Evolutionary conservation across 306 rosid genomes (phyloP), one percentile per base, ranked within the genome.

Genomic region (Cyclanthera cordifolia): DNA sequence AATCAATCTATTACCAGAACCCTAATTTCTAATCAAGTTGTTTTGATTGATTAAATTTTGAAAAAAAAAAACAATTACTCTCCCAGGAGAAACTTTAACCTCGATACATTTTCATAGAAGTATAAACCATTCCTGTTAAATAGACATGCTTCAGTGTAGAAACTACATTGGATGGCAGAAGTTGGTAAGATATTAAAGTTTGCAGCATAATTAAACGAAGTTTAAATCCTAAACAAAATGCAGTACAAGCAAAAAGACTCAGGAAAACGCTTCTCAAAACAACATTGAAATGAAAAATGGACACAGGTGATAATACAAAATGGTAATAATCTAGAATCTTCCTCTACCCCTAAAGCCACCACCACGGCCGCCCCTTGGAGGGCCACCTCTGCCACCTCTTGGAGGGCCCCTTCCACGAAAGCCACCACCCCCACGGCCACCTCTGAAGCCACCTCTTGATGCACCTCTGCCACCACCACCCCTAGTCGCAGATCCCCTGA

Each of bases 321-420:
- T 28, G 32, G 37, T 28, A 32, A 23, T 69, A 50, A 11, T 47
- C 58, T 57, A 72, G 13, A 4, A 58, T 79, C 97, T 86, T 19
- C 97, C 99, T 74, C 96, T 83, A 48, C 99, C 99, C 82, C 99
- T 79, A 70, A 90, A 90, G 60, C 95, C 90, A 71, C 93, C 41
- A 52, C 87, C 84, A 7, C 95, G 85, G 27, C 87, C 75, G 32
- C 87, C 85, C 97, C 71, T 9, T 34, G 37, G 5, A 32, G n/a
- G n/a, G 30, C 95, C 91, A 74, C 96, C 91, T 75, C 95, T 80
- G 41, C 95, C 91, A 74, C 96, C 92, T 75, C 95, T 80, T 43
- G 89, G 89, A 13, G 72, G 90, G 25, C 95, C 96, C 76, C 96
- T 82, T 67, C 96, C 96, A 3, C 91, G 91, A 57, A 88, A 90